phyloP scores from a whole-genome alignment of 2,329 filamentous ascomycete species.

The Dothideomycetidae sp. region DNA sequence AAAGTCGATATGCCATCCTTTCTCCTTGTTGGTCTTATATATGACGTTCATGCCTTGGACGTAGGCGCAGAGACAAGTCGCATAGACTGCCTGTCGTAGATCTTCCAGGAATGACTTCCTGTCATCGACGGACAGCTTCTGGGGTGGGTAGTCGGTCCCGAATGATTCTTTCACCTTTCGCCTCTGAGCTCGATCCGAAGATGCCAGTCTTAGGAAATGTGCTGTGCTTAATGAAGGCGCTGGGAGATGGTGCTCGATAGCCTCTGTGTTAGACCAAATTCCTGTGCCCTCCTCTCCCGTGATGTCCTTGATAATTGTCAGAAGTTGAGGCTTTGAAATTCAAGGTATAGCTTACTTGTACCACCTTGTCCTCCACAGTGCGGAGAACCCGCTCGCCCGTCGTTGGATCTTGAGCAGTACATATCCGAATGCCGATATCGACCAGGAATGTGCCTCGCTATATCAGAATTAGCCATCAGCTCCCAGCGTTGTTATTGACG shows the following conservation, averaged over 20 bases:
- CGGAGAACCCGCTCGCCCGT: conserved; percentile 38
- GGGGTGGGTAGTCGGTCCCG: conserved; percentile 27
- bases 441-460: conserved; percentile 46
- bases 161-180: conserved; percentile 36
- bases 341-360: too few relatives aligned
- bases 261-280: conserved; percentile 50
- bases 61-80: conserved; percentile 46
- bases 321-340: too few relatives aligned
- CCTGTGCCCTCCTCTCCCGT: conserved; percentile 53
- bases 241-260: conserved; percentile 46
- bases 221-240: conserved; percentile 49
- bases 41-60: conserved; percentile 54
- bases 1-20: conserved; percentile 46
- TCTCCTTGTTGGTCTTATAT: conserved; percentile 40
- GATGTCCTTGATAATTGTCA: too few relatives aligned
- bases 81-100: conserved; percentile 47
- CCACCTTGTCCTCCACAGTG: conserved; percentile 53
- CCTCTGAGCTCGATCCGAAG: conserved; percentile 45
- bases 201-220: conserved; percentile 50
- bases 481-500: too few relatives aligned
- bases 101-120: conserved; percentile 39
- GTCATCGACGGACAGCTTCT: conserved; percentile 20
- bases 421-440: conserved; percentile 48
- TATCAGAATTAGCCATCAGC: too few relatives aligned
- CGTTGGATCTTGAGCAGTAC: conserved; percentile 35